These are phyloP conservation scores for Macrocystidia cucumis DNA, from an alignment of 1,284 basidiomycete species.

Conservation along the genomic window DNA sequence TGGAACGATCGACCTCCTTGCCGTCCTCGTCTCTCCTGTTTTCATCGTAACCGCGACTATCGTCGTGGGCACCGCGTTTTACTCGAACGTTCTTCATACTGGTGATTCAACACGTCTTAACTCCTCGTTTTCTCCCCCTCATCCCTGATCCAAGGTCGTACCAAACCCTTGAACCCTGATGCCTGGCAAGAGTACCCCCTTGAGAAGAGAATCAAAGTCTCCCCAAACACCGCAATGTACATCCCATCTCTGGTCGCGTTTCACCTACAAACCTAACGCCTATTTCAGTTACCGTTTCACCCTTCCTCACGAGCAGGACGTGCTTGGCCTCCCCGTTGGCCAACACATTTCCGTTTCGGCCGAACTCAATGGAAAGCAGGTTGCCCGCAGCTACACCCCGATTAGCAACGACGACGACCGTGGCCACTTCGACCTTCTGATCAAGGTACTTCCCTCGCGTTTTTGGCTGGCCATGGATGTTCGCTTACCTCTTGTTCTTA, in stretches of 20 bases:
- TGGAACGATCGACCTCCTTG: conserved; percentile 30
- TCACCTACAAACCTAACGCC: conserved; percentile 8
- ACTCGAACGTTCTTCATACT: conserved; percentile 24
- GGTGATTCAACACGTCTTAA: conserved; percentile 13
- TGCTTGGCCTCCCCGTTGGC: conserved; percentile 91
- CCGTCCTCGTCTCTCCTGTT: conserved; percentile 32
- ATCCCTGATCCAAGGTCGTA: conserved; percentile 32
- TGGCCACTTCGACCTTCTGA: conserved; percentile 92
- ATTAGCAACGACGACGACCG: conserved; percentile 88
- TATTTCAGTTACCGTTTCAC: conserved; percentile 80
- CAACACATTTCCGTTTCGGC: conserved; percentile 94
- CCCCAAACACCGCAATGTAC: conserved; percentile 93
- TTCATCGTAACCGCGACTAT: conserved; percentile 30
- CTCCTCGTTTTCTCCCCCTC: background rate
- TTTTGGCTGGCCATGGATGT: no score
- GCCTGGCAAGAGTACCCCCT: conserved; percentile 83
- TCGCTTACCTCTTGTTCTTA: conserved; percentile 21
- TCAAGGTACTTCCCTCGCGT: conserved; percentile 62
- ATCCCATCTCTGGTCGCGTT: conserved; percentile 17
- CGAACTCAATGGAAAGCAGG: conserved; percentile 84
- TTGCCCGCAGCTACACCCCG: conserved; percentile 93
- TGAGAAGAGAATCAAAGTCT: conserved; percentile 75
- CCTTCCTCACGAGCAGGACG: conserved; percentile 64
- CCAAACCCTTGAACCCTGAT: conserved; percentile 66
- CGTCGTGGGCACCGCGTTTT: conserved; percentile 25